Conservation (phyloP, 140 eudicot species). For the Anethum foeniculum region DNA sequence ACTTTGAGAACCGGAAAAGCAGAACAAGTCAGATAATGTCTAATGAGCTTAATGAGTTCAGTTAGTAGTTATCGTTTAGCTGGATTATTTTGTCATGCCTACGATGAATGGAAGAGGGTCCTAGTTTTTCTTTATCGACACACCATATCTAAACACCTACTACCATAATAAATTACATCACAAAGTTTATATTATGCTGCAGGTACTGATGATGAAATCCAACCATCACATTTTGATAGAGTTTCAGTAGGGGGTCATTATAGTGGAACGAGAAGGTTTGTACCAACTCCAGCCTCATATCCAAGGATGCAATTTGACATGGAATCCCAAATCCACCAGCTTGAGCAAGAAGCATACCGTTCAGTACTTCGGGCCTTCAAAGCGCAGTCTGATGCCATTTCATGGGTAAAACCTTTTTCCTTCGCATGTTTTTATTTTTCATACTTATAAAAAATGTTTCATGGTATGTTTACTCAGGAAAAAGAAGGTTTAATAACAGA, state of each 20-base stretch:
- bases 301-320: conserved; percentile 73
- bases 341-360: conserved; percentile 88
- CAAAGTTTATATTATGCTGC: background rate
- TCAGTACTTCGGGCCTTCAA: conserved; percentile 90
- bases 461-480: conserved; percentile 43
- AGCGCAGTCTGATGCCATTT: conserved; percentile 97
- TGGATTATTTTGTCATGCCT: background rate
- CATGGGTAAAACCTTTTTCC: conserved; percentile 62
- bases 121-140: background rate
- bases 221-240: conserved; percentile 34
- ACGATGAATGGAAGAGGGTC: background rate
- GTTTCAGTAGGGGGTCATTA: conserved; percentile 24
- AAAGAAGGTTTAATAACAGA: conserved; percentile 95
- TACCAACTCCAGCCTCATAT: conserved; percentile 25
- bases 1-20: background rate
- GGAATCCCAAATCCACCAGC: conserved; percentile 83
- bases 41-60: background rate
- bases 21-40: background rate
- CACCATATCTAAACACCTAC: background rate
- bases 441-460: conserved; percentile 7
- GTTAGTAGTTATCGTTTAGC: background rate
- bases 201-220: conserved; percentile 39
- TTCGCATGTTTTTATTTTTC: background rate
- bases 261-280: conserved; percentile 30
- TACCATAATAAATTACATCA: background rate